Base-by-base conservation (phyloP, 306 rosid genomes). In the Glycine soja region DNA sequence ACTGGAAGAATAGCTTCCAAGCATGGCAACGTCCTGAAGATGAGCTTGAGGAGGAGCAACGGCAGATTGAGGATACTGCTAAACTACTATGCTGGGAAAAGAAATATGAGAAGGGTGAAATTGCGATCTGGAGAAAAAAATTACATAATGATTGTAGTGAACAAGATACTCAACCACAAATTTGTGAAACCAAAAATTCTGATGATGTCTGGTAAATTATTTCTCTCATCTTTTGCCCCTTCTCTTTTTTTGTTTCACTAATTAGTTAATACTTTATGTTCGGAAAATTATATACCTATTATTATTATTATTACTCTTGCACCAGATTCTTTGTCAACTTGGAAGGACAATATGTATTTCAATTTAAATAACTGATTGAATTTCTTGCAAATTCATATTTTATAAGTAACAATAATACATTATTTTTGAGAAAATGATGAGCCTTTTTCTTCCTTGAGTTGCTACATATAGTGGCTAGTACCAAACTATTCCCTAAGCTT, bases 31-130 rank as follows among this genome's bases (percentile, higher is more conserved):
- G 89, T 40, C 87, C 97, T 43, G 85, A 81, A 75, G 79, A 83
- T 8, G 97, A 93, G 74, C 97, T 93, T 78, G 81, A 83, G 82
- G 93, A 90, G 88, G 94, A 91, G 67, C 97, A 91, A 82, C 90
- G 81, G 78, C 84, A 86, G 91, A 91, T 93, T 86, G 97, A 93
- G 83, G 90, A 88, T 50, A 43, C 47, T 66, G 90, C 97, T 15
- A 87, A 83, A 74, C 92, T 83, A 83, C 92, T 93, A 58, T 90
- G 94, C 82, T 93, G 97, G 97, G 97, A 93, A 83, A 93, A 93
- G 92, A 93, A 83, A 84, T 68, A 87, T 24, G 97, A 93, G 85
- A 90, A 86, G 70, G 97, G 93, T 86, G 97, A 93, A 88, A 88
- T 86, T 58, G 93, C 97, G 0, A 90, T 93, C n/a, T 93, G 97